Evolutionary conservation across 176 grass and related monocot species (phyloP).

Genomic region (Oryza coarctata): DNA sequence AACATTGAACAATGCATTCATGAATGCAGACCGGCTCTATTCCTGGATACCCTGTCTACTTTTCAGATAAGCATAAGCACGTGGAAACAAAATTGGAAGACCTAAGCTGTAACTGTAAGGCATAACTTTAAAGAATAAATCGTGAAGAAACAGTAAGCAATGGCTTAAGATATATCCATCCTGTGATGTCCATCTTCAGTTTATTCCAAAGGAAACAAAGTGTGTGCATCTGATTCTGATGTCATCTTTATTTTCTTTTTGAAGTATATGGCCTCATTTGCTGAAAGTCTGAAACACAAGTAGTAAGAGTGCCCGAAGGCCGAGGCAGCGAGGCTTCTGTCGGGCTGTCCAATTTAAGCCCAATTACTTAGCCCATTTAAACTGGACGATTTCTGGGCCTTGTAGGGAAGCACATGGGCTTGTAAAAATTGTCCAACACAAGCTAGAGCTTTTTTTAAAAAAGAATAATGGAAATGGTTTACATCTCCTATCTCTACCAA

Average conservation of each 20-base stretch:
- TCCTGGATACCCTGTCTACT: not conserved
- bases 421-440: not conserved
- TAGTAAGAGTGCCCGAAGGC: not conserved
- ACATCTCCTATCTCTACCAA: too few species aligned
- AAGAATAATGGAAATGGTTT: too few species aligned
- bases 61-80: not conserved
- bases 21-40: not conserved
- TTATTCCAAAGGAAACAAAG: not conserved
- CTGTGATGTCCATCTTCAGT: not conserved
- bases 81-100: not conserved
- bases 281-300: not conserved
- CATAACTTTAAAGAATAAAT: not conserved
- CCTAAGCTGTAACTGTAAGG: not conserved
- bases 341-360: not conserved
- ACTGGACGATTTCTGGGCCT: not conserved
- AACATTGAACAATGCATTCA: not conserved
- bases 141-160: not conserved
- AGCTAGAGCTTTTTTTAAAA: too few species aligned
- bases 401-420: not conserved
- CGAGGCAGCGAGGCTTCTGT: not conserved
- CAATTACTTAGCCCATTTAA: not conserved
- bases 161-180: not conserved
- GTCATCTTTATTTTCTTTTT: not conserved
- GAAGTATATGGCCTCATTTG: not conserved
- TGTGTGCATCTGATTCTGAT: not conserved